Conservation (phyloP, 345 rosid genomes). For the Rhizophora mangle region DNA sequence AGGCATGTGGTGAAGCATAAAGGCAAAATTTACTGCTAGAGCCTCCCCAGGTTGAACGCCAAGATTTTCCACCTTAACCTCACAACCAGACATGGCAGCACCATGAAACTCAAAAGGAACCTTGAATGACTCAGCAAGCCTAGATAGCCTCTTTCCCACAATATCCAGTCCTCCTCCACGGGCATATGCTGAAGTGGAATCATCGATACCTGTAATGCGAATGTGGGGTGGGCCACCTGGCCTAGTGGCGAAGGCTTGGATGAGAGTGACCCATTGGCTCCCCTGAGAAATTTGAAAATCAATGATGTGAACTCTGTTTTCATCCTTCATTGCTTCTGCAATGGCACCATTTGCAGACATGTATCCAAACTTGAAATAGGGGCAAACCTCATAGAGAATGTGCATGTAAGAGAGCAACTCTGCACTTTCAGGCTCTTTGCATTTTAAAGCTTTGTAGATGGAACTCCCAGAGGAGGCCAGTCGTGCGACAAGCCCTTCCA, state of each 20-base stretch:
- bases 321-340: slow-evolving; percentile 94
- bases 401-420: slow-evolving; percentile 74
- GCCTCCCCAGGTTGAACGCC: slow-evolving; percentile 54
- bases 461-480: slow-evolving; percentile 79
- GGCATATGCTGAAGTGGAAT: slow-evolving; percentile 77
- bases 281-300: slow-evolving; percentile 94
- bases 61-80: slow-evolving; percentile 46
- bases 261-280: slow-evolving; percentile 80
- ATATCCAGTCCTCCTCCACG: slow-evolving; percentile 68
- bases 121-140: slow-evolving; percentile 54
- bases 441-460: slow-evolving; percentile 60
- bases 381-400: slow-evolving; percentile 81
- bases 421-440: slow-evolving; percentile 66
- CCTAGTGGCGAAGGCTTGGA: slow-evolving; percentile 92
- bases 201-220: slow-evolving; percentile 74
- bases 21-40: slow-evolving; percentile 84
- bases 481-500: slow-evolving; percentile 91
- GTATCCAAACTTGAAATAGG: slow-evolving; percentile 89
- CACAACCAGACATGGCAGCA: slow-evolving; percentile 49
- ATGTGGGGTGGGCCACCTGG: slow-evolving; percentile 87
- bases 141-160: slow-evolving; percentile 58
- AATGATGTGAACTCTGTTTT: slow-evolving; percentile 70
- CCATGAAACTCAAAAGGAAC: slow-evolving; percentile 88
- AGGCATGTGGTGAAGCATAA: slow-evolving; percentile 77
- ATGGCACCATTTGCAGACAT: slow-evolving; percentile 97